Percentiles rank a stretch among this genome's conserved stretches.
These are phyloP conservation scores for Cercospora citrullina DNA, from an alignment of 2,329 filamentous ascomycete genomes.

Conservation along the genomic window DNA sequence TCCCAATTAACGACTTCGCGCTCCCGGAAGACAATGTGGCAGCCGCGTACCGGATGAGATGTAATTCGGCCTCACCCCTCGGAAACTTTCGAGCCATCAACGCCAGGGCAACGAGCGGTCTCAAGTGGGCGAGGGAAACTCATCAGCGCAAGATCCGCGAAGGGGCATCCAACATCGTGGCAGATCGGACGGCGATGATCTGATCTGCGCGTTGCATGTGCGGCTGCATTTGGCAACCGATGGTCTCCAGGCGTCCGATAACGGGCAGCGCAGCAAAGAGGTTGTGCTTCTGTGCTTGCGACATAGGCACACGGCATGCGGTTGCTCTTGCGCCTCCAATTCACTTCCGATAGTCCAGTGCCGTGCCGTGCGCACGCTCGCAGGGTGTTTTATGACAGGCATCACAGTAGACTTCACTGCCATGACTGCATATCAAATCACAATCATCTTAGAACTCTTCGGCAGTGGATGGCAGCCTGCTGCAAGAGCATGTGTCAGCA, in stretches of 20 bases:
- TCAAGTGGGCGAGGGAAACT: too few species aligned
- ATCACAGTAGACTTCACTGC: neutral
- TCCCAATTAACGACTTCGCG: neutral
- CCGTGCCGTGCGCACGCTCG: neutral
- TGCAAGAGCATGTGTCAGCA: neutral
- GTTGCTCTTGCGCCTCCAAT: neutral
- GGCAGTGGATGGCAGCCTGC: neutral
- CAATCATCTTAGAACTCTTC: neutral
- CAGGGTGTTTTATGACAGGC: neutral
- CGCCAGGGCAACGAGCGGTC: neutral
- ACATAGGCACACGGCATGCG: neutral
- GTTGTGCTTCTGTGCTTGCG: neutral
- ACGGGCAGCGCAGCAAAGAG: neutral
- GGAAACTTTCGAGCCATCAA: neutral
- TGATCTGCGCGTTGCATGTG: neutral
- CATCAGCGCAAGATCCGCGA: neutral
- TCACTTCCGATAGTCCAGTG: neutral
- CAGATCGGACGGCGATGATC: neutral
- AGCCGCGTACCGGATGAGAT: neutral
- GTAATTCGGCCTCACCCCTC: neutral
- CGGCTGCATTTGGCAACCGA: neutral
- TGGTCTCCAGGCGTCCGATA: neutral
- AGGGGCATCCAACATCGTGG: neutral
- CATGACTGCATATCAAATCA: neutral
- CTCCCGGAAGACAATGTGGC: neutral